These are phyloP conservation scores for Leucocoprinus leucothites DNA, from an alignment of 768 basidiomycete species.

Conservation along the genomic window DNA sequence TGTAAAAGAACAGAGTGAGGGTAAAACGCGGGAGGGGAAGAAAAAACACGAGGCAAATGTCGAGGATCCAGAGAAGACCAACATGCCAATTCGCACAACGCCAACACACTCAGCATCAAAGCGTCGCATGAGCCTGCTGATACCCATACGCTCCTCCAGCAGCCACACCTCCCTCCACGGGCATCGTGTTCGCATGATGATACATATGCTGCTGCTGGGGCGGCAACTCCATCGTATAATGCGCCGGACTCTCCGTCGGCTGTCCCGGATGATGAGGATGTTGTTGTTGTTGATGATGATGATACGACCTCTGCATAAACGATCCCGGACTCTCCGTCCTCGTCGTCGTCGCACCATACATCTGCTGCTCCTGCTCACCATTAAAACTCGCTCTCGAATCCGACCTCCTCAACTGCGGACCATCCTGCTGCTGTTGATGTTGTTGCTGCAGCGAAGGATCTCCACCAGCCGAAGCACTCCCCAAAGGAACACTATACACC, in stretches of 20 bases:
- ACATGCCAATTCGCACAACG: too few relatives aligned
- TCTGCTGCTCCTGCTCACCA: constrained; percentile 40
- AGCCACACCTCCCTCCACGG: constrained; percentile 16
- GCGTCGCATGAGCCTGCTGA: constrained; percentile 23
- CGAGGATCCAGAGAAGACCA: too few relatives aligned
- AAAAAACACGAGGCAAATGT: too few relatives aligned
- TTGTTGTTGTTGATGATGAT: constrained; percentile 15
- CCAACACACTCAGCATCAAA: too few relatives aligned
- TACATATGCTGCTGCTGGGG: constrained; percentile 15
- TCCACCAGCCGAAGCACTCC: constrained; percentile 20
- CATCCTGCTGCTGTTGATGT: constrained; percentile 24
- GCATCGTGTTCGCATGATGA: constrained; percentile 21
- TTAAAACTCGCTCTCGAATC: constrained; percentile 29
- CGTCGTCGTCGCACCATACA: constrained; percentile 18
- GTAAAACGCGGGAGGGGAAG: too few relatives aligned
- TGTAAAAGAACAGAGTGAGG: too few relatives aligned
- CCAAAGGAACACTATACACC: constrained; percentile 35
- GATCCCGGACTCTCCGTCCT: constrained; percentile 18
- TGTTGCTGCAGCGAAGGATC: constrained; percentile 19
- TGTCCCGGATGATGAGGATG: constrained; percentile 39
- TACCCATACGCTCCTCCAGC: constrained; percentile 24
- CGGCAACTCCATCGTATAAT: constrained; percentile 35
- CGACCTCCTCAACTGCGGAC: constrained; percentile 31
- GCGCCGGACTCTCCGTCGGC: constrained; percentile 37
- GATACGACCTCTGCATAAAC: constrained; percentile 15